phyloP scores from a whole-genome alignment of 306 rosid genomes.

The Canavalia ensiformis region DNA sequence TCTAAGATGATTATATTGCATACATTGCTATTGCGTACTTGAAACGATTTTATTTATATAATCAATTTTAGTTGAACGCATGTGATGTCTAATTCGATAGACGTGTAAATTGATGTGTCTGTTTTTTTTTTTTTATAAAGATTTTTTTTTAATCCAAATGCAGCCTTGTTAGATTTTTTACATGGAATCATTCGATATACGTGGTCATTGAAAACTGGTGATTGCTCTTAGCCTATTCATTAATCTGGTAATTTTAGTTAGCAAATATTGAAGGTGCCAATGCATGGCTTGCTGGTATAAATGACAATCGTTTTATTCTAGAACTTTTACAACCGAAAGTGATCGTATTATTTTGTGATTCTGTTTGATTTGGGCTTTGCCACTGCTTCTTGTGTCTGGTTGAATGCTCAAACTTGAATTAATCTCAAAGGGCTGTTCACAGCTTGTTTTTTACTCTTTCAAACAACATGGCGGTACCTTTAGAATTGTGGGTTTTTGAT shows the following conservation, averaged over 20 bases:
- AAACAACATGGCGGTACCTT: not conserved
- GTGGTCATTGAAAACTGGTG: not conserved
- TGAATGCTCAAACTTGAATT: not conserved
- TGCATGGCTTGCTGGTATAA: not conserved
- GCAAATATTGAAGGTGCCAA: not conserved
- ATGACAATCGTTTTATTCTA: not conserved
- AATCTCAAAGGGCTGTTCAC: not conserved
- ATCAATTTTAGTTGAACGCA: not conserved
- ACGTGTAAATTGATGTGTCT: no score
- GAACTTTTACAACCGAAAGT: not conserved
- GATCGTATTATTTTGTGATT: not conserved
- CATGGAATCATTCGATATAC: not conserved
- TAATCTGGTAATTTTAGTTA: not conserved
- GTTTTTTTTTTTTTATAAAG: no score
- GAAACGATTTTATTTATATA: not conserved
- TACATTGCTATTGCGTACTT: not conserved
- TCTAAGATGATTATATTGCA: not conserved
- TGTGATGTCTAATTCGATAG: slow-evolving; percentile 6
- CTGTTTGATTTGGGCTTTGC: not conserved
- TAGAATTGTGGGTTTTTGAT: not conserved
- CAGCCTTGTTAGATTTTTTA: not conserved
- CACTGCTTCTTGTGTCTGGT: not conserved
- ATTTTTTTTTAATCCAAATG: not conserved
- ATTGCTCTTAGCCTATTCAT: not conserved
- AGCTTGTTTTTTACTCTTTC: not conserved